Base-by-base conservation (phyloP, 2,329 filamentous ascomycete genomes). In the Cytospora paraplurivora region DNA sequence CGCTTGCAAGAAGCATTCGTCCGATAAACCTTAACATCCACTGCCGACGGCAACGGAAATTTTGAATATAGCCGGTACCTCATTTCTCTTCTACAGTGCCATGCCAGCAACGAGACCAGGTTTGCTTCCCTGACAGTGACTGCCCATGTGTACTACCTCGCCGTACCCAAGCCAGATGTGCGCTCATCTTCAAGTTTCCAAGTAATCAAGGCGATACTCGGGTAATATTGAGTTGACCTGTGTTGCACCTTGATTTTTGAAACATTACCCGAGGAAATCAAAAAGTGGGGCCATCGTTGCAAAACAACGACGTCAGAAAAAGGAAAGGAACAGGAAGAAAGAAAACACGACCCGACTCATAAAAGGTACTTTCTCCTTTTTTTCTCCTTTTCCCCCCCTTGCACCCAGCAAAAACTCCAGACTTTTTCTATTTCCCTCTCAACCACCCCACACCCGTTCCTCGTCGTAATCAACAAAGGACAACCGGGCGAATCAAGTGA, bases 261-360 rank as follows among this genome's bases (percentile, higher is more conserved):
- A 3, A 47, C 44, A 44, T 15, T 10, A n/a, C 41, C n/a, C 8
- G n/a, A 47, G 44, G 10, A 47, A 47, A 19, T 47, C 44, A 47
- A 12, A 47, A 47, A 47, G 44, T 47, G 44, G 44, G 44, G 44
- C 44, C 8, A 37, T 19, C 21, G 11, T 12, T 12, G 7, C 44
- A 17, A 19, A 19, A 10, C n/a, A 47, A 47, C 44, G 44, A 47
- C 44, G 44, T 47, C 44, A 47, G 44, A 47, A 47, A 47, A 47
- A 47, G 44, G n/a, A 47, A 47, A 17, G n/a, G n/a, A 10, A 47
- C 44, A 59, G 62, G 56, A 63, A 60, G 62, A 63, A 63, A 63
- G 62, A 60, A 63, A 63, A 56, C 51, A 63, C 62, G 62, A 56
- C 53, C 56, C 62, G 62, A 41, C 57, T 53, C 51, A 53, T 21